Evolutionary conservation across 2,329 filamentous ascomycete species (phyloP), one percentile per base, ranked within the genome.

Genomic region (Penicillium sp.): DNA sequence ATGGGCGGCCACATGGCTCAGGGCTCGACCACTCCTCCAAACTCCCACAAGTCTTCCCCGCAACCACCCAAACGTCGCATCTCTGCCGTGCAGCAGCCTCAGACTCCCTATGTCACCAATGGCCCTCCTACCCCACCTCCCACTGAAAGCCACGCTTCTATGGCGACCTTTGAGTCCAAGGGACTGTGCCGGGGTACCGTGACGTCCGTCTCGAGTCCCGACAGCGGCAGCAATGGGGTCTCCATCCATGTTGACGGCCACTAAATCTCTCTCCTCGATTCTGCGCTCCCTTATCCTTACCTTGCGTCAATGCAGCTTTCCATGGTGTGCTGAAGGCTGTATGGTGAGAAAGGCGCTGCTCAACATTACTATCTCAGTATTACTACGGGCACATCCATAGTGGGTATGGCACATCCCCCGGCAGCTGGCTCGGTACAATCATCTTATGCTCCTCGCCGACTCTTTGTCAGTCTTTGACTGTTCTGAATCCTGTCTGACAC

Each of bases 81-180:
- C 41, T 52, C 63, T 46, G 53, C 46, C 43, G 51, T 65, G 65
- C 45, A 66, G 62, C 66, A 36, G 66, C 76, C 39, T 67, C 74
- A 51, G 68, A 74, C 48, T 70, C 79, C 56, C 68, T 72, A 61
- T 67, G 71, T 69, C 77, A 82, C 45, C 13, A 73, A 75, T 8
- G 77, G 78, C 0, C 80, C 83, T 7, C 85, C 84, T 1, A 86
- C 85, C 1, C 76, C 77, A 24, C 75, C 88, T 46, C 86, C 83
- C 2, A 84, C 79, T 56, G 84, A 84, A 58, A 80, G 80, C 35
- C 86, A 86, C 62, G 86, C 82, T 60, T 78, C 79, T 43, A 65
- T 72, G 29, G 71, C 66, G 46, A 64, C 70, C 58, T 63, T 71
- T 4, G 64, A 67, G 39, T 51, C 62, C 11, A 70, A 70, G 53